These are phyloP conservation scores for Beauveria rudraprayagi DNA, from an alignment of 2,329 filamentous ascomycete species.

Conservation along the genomic window DNA sequence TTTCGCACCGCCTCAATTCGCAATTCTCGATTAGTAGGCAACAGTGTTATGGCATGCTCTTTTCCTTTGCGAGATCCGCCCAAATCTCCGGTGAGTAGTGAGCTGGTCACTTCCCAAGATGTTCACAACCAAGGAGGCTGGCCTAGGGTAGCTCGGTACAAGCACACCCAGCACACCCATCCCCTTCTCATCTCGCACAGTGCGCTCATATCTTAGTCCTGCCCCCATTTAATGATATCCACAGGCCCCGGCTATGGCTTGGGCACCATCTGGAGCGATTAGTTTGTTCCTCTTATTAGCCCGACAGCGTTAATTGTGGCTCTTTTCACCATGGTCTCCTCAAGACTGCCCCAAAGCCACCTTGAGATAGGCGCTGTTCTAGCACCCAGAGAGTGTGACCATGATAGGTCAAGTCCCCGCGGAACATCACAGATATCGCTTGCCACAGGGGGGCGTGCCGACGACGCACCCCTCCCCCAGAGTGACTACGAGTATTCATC, in stretches of 20 bases:
- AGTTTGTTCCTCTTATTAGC: background rate
- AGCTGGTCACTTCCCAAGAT: background rate
- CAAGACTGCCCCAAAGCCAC: slow-evolving; percentile 5
- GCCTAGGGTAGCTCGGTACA: background rate
- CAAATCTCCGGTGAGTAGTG: background rate
- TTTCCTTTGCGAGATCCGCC: background rate
- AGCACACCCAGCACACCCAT: no score
- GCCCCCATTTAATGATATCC: slow-evolving; percentile 6
- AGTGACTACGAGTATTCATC: background rate
- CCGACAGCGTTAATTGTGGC: slow-evolving; percentile 5
- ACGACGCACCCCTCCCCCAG: slow-evolving; percentile 2
- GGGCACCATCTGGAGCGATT: slow-evolving; percentile 10
- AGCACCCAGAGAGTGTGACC: slow-evolving; percentile 7
- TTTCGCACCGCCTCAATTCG: background rate
- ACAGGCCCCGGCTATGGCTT: slow-evolving; percentile 1
- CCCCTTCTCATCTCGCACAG: slow-evolving; percentile 7
- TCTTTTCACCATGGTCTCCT: background rate
- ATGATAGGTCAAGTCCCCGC: slow-evolving; percentile 2
- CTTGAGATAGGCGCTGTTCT: slow-evolving; percentile 6
- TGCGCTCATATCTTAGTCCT: slow-evolving; percentile 6
- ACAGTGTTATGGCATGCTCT: background rate
- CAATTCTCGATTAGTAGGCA: background rate
- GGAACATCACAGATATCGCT: slow-evolving; percentile 6
- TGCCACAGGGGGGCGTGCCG: background rate
- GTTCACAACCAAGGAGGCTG: background rate